Evolutionary conservation across 108 stramenopile species (phyloP).

Genomic region (Nitzschia palea): DNA sequence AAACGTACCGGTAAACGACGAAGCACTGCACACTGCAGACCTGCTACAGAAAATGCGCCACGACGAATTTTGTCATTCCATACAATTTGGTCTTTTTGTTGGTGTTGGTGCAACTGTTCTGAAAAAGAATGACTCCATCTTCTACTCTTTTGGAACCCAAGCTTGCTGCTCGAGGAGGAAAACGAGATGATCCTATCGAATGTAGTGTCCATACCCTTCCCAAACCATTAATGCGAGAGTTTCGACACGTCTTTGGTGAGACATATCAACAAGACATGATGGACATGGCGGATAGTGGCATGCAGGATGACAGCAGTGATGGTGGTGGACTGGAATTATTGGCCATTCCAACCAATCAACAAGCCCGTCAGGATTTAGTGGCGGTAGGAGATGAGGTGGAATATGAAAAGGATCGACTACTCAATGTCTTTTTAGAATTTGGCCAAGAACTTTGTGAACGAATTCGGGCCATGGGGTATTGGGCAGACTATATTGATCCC

Average conservation of each 20-base stretch:
- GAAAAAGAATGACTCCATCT: slow-evolving; percentile 15
- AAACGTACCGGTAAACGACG: no score
- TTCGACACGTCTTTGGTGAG: slow-evolving; percentile 80
- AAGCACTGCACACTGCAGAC: no score
- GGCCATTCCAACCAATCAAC: slow-evolving; percentile 88
- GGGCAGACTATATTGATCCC: slow-evolving; percentile 98
- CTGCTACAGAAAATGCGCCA: no score
- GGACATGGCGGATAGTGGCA: no score
- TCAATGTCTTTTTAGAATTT: slow-evolving; percentile 82
- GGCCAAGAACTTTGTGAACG: slow-evolving; percentile 62
- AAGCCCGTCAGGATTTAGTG: slow-evolving; percentile 79
- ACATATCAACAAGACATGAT: slow-evolving; percentile 37
- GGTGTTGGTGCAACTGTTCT: no score
- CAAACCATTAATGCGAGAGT: slow-evolving; percentile 77
- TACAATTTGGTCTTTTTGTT: no score
- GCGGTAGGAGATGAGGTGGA: slow-evolving; percentile 85
- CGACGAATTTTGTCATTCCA: no score
- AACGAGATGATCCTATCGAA: slow-evolving; percentile 54
- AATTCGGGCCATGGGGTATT: slow-evolving; percentile 62
- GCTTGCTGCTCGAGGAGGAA: slow-evolving; percentile 11
- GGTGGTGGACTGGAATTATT: slow-evolving; percentile 41
- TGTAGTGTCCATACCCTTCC: slow-evolving; percentile 71
- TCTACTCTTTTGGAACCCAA: slow-evolving; percentile 25
- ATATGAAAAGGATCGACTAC: slow-evolving; percentile 80
- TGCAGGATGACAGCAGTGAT: not conserved